Base-by-base conservation (phyloP, 2,329 filamentous ascomycete genomes). In the Arachnomyces sp. region DNA sequence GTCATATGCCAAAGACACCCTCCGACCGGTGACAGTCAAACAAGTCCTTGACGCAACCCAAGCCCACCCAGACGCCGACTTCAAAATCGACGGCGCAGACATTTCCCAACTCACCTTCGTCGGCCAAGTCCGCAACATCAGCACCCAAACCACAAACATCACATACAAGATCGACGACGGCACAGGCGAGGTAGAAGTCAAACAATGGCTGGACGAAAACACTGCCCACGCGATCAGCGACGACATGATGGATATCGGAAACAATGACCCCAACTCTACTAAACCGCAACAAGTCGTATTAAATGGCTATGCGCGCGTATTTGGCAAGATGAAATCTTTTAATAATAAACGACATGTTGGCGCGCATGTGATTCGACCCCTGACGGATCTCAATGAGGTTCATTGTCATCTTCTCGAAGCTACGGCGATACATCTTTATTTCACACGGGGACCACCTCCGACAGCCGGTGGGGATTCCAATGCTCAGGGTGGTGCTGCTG, bases 131-230 rank as follows among this genome's bases (percentile, higher is more conserved):
- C 86, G 88, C 60, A 81, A 81, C 65, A 80, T 95, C 65, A 84
- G 79, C 58, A 75, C 77, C n/a, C 87, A 94, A 68, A 77, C 83
- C 31, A 95, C 90, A 51, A 93, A 95, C 68, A 80, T 88, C 51
- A 95, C 86, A 34, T 94, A 93, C 74, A 85, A 82, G 56, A 72
- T 98, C 54, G 92, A 98, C 66, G 92, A 98, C 65, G 92, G 92
- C 60, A 98, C 93, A 1, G 89, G 87, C 44, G 74, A 81, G 46
- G 82, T 95, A 53, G 93, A 98, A 65, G 89, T 50, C 77, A 79
- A 55, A 57, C 65, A 45, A 50, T 63, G 55, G 65, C 45, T 53
- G 25, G 52, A 79, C 61, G 56, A 56, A 28, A 68, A 72, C 38
- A 57, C 60, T 21, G 61, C 63, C 57, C 63, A 65, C 42, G 71